Evolutionary conservation across 345 rosid genomes (phyloP), one percentile per base, ranked within the genome.

Genomic region (Euphorbia tirucalli): DNA sequence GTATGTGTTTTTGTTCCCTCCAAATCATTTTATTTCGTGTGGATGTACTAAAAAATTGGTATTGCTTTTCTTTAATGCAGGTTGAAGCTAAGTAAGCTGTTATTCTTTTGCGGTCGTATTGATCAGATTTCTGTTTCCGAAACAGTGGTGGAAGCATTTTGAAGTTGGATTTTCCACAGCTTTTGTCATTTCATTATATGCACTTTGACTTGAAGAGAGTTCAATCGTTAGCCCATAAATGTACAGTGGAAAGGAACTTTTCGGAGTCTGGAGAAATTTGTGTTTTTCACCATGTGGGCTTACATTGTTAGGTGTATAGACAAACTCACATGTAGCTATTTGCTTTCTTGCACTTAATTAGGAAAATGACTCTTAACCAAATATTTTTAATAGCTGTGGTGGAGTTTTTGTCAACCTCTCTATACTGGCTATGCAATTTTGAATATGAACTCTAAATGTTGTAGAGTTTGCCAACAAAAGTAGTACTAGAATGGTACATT

Each of bases 311-410:
- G 30, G 22, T 16, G 30, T 64, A 43, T 21, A 64, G 52, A 24
- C 52, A 63, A 39, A 64, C 24, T 22, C 69, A 65, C 69, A 46
- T 65, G 69, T 65, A 25, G 39, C 21, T 65, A 19, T 46, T n/a
- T 13, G 25, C 43, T 66, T 66, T 30, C 70, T 27, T 66, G 58
- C 21, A 28, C 58, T 49, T 66, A 1, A 30, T 46, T 48, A 48
- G 58, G 70, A 28, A 28, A 49, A 66, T 2, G 59, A 49, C 58
- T 0, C 11, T 35, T 66, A 28, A 66, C 58, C 70, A 28, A 48
- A 66, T 48, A 9, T 18, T 9, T 49, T 48, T 16, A 9, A 27
- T 48, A 3, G 69, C 31, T 7, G 7, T 5, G 2, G 2, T 65
- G 56, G 56, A 46, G n/a, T 37, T 27, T 9, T 4, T 44, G 10